A percentile compares a stretch with the other conserved stretches of the same genome.
Conservation (phyloP, 2,329 filamentous ascomycete species). For the Neonectria ditissima region DNA sequence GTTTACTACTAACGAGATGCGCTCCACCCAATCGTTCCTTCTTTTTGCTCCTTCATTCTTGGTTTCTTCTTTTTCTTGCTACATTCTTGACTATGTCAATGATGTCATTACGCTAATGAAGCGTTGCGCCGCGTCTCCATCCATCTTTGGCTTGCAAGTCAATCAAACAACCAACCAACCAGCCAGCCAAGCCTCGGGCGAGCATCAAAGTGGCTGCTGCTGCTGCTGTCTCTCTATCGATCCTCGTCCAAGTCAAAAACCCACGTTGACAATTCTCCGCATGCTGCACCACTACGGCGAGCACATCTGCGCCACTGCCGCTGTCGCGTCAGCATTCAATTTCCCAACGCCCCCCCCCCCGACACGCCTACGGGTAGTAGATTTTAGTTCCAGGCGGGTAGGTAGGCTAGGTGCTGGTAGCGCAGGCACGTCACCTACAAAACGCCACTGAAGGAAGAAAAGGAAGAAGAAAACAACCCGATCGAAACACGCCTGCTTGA, state of each 20-base stretch:
- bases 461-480: not conserved
- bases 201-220: not conserved
- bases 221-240: too few relatives aligned
- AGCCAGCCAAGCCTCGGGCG: too few relatives aligned
- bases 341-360: too few relatives aligned
- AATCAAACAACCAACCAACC: too few relatives aligned
- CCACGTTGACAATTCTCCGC: not conserved
- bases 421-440: slow-evolving; percentile 1
- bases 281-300: too few relatives aligned
- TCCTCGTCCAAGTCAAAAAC: not conserved
- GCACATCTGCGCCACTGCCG: not conserved
- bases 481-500: not conserved
- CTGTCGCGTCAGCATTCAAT: slow-evolving; percentile 2
- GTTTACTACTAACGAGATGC: not conserved
- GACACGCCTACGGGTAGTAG: not conserved
- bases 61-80: not conserved
- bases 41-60: not conserved
- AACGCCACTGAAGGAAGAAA: not conserved
- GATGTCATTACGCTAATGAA: not conserved
- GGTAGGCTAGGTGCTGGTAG: not conserved
- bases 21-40: not conserved
- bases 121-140: not conserved
- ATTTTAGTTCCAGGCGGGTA: too few relatives aligned
- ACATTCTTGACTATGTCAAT: not conserved
- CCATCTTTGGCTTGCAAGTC: not conserved